Evolutionary conservation across 495 filamentous ascomycete species (phyloP), one percentile per base, ranked within the genome.

Genomic region (Aspergillus indologenus): DNA sequence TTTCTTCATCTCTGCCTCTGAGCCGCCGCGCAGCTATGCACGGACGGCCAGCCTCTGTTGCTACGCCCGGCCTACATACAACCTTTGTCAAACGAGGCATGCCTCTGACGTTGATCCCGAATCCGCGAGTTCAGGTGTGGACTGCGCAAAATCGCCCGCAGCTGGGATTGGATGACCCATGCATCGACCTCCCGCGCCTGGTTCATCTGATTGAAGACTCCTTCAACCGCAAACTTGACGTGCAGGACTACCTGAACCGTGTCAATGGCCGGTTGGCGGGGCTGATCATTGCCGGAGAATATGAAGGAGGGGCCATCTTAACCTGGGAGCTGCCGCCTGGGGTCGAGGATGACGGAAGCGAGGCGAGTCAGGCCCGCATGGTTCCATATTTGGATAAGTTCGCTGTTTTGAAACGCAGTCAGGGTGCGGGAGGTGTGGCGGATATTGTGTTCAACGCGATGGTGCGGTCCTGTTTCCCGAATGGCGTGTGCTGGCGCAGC

Each of bases 351-450:
- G 78, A 82, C 49, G 77, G 79, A 54, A 81, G 82, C 19, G 75
- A 79, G 47, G 76, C 71, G 19, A 78, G 75, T 46, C 62, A 71
- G 19, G 74, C 75, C 9, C 76, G 85, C 4, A 80, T 91, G 68
- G 88, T 99, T 0, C 95, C 93, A 0, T 99, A 99, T 70, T 76
- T 99, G 21, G 94, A 99, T 69, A 99, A 99, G 74, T 99, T 99
- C 68, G 94, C 94, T 3, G 94, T 98, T 2, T 79, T 95, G 5
- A 91, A 89, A 65, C 84, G 87, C 57, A 88, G 85, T 48, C 94
- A 99, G 70, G 94, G 94, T 1, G 87, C 89, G 1, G 92, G 93
- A 0, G 92, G 92, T 15, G 92, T 97, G 5, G 93, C 95, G 1
- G 94, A 99, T 63, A 85, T 97, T 20, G 86, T 99, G 5, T 99